A percentile compares a stretch with the other conserved stretches of the same genome.
These are phyloP conservation scores for Microbotryum saponariae DNA, from an alignment of 1,284 basidiomycete species.

Conservation along the genomic window DNA sequence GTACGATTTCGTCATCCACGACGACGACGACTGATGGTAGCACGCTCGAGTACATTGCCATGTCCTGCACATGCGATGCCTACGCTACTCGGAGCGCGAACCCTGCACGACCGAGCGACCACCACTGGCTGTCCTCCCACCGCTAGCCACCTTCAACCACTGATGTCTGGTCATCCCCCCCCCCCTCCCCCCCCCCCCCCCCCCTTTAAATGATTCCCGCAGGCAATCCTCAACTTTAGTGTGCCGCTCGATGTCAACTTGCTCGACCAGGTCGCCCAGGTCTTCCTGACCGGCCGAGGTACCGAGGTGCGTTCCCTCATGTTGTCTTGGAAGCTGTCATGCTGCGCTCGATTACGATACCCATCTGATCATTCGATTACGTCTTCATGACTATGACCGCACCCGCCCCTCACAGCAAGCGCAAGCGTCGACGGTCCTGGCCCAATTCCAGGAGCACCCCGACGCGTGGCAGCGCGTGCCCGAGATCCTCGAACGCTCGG, in stretches of 20 bases:
- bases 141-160: no score
- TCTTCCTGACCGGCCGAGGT: constrained; percentile 71
- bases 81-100: no score
- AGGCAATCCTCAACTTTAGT: constrained; percentile 80
- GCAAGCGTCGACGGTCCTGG: constrained; percentile 54
- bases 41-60: no score
- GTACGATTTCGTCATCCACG: no score
- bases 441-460: constrained; percentile 94
- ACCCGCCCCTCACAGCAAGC: constrained; percentile 10
- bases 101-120: no score
- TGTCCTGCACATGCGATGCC: no score
- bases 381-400: neutral
- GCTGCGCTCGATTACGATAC: neutral
- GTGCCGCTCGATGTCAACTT: constrained; percentile 74
- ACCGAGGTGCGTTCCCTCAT: constrained; percentile 53
- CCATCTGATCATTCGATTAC: constrained; percentile 7
- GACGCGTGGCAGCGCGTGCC: constrained; percentile 98
- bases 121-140: no score
- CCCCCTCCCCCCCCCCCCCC: no score
- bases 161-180: no score
- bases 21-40: no score
- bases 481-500: constrained; percentile 77
- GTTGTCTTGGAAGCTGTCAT: constrained; percentile 7
- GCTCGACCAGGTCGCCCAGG: constrained; percentile 75
- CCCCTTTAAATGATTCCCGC: neutral